Base-by-base conservation (phyloP, 164 flowering plant genomes). In the Berberis vulgaris region DNA sequence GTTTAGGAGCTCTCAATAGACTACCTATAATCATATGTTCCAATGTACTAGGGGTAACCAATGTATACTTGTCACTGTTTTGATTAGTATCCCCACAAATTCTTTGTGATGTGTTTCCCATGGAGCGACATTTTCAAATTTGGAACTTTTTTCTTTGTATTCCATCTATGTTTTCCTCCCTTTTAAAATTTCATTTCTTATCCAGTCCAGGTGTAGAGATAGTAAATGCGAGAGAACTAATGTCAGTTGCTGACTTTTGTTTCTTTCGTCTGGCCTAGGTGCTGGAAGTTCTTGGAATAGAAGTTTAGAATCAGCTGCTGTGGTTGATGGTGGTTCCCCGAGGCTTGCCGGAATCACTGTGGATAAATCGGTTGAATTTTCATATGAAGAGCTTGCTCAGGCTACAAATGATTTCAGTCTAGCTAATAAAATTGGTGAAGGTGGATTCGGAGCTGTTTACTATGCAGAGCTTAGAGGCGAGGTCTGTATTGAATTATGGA, bases 361-460 rank as follows among this genome's bases (percentile, higher is more conserved):
- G 58, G 93, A 86, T 60, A 89, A 87, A 71, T 89, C 96, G 12
- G 87, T 93, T 66, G 96, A 86, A 70, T 93, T 89, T 72, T 73
- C 98, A 38, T 89, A 87, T 72, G 96, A 87, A 71, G 98, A 93
- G 79, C 88, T 93, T 56, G 83, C 98, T 49, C 76, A 65, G 54
- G 96, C 91, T 7, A 85, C 98, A 53, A 65, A 82, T 71, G 79
- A 88, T 70, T 93, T 93, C 81, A 89, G 81, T 71, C 3, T 89
- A 71, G 83, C 93, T 61, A 77, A 85, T 71, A 89, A 86, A 77
- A 87, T 92, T 67, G 98, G 98, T 49, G 67, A 87, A 81, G 98
- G 98, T 71, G 98, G 98, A 5, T 92, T 89, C 70, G 98, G 96
- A n/a, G 76, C 91, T 71, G 98, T 92, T 61, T 92, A 89, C 75